Base-by-base conservation (phyloP, 495 filamentous ascomycete species). In the Rhizodiscina lignyota region DNA sequence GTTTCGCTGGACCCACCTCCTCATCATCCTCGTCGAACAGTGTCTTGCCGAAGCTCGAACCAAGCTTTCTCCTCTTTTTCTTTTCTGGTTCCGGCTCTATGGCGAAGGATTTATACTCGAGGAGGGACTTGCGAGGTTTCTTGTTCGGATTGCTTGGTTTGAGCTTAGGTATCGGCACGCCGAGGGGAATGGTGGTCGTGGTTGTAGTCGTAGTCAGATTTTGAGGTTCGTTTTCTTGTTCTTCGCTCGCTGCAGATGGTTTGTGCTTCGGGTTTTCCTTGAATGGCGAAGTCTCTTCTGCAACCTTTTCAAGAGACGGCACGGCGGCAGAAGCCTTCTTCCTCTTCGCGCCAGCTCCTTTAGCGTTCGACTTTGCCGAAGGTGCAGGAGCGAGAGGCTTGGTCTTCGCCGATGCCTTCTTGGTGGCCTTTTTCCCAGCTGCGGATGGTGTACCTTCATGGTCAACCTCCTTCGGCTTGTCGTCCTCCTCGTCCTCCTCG, bases 11-110 rank as follows among this genome's bases (percentile, higher is more conserved):
- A n/a, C n/a, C n/a, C 37, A 74, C 68, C 0, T 61, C 72, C 2
- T 81, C 82, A 10, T 83, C 83, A 1, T 58, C 56, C 22, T 79
- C 83, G 31, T 85, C 80, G 45, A 89, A 79, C 13, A 89, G 43
- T 19, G 67, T 80, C 52, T 71, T 78, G 26, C 63, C 65, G 21
- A 59, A 56, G 8, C 67, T 66, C 15, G 59, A 61, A 10, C 72
- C 70, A 2, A 75, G 44, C 52, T 83, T 89, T 27, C 78, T 67
- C 60, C 80, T 85, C 61, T 79, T 85, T 42, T 69, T 67, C 59
- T 73, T 79, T 34, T 52, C 51, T 1, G 60, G 58, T 37, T 62
- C 64, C 5, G 55, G 56, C 38, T 68, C 66, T 1, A 47, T 45
- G 32, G 26, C 42, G 46, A 59, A 61, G 23, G 52, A 30, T 1